Evolutionary conservation across 164 flowering plant genomes (phyloP).

Genomic region (Liquidambar formosana): DNA sequence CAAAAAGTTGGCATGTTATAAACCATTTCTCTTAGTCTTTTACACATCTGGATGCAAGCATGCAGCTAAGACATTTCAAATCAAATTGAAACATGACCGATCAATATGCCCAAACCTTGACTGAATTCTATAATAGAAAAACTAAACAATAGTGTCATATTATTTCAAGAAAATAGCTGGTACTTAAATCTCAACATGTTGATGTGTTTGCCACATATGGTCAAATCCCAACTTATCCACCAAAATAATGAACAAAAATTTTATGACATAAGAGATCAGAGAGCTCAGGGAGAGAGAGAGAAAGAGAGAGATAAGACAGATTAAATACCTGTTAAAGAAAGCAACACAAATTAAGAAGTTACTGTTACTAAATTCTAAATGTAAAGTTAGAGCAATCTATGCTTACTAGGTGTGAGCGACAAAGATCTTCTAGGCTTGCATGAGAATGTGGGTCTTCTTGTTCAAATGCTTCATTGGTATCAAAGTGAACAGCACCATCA

Average conservation of each 20-base stretch:
- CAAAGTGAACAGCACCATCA: conserved; percentile 30
- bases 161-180: too few relatives aligned
- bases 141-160: too few relatives aligned
- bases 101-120: too few relatives aligned
- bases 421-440: conserved; percentile 83
- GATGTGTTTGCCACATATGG: background rate
- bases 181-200: background rate
- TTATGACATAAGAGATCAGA: too few relatives aligned
- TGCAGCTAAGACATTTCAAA: too few relatives aligned
- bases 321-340: background rate
- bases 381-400: too few relatives aligned
- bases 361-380: background rate
- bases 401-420: conserved; percentile 85
- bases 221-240: background rate
- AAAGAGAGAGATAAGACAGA: too few relatives aligned
- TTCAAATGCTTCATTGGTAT: conserved; percentile 29
- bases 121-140: too few relatives aligned
- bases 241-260: background rate
- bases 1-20: background rate
- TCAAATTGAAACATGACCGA: too few relatives aligned
- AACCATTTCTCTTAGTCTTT: background rate
- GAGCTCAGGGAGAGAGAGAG: background rate
- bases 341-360: background rate
- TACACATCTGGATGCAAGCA: background rate
- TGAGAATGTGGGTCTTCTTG: conserved; percentile 44